Conservation (phyloP, 441 rosid genomes). For the Gossypium davidsonii region DNA sequence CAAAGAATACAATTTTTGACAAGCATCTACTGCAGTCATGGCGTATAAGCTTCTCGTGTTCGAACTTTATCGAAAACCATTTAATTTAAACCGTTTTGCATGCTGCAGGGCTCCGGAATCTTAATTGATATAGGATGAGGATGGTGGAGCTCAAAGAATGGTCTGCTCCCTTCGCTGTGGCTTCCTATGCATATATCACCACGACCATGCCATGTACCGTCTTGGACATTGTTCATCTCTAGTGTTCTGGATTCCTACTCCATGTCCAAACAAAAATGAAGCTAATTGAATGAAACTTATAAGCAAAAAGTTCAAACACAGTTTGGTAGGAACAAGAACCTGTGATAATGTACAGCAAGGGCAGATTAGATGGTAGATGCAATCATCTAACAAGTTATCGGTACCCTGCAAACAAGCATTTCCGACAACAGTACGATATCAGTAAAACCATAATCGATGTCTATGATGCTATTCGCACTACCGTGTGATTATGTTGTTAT, state of each 20-base stretch:
- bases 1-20: background rate
- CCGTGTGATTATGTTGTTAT: too few species aligned
- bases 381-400: constrained; percentile 67
- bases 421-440: background rate
- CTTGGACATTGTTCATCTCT: constrained; percentile 94
- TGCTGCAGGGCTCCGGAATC: constrained; percentile 32
- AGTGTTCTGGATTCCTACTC: constrained; percentile 79
- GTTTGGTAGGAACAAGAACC: constrained; percentile 32
- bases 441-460: too few species aligned
- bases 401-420: constrained; percentile 43
- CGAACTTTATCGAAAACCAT: constrained; percentile 13
- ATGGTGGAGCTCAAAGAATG: constrained; percentile 44
- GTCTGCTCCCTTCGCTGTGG: constrained; percentile 46
- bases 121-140: constrained; percentile 37
- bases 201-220: constrained; percentile 89
- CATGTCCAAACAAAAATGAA: background rate
- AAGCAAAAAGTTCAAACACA: background rate
- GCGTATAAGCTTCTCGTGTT: background rate
- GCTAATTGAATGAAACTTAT: background rate
- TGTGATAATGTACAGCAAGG: constrained; percentile 77
- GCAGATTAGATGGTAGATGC: constrained; percentile 61
- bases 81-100: constrained; percentile 18
- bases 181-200: constrained; percentile 77
- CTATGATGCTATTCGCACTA: too few species aligned
- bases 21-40: background rate